These are phyloP conservation scores for Thelonectria discophora DNA, from an alignment of 2,329 filamentous ascomycete species.

Conservation along the genomic window DNA sequence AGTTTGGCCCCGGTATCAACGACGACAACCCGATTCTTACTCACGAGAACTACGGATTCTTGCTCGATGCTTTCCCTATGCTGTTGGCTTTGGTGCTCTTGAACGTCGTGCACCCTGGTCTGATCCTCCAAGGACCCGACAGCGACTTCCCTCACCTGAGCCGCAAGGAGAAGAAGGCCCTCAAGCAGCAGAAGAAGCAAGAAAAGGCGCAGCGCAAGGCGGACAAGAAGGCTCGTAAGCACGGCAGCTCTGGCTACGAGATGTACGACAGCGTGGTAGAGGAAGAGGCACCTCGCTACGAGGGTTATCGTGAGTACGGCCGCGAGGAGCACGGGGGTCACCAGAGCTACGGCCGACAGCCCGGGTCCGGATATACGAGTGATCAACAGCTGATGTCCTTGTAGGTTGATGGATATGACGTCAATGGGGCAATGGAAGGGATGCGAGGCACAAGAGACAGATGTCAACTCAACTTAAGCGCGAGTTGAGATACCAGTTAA, in stretches of 20 bases:
- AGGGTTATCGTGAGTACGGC: not conserved
- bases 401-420: not conserved
- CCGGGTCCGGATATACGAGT: slow-evolving; percentile 14
- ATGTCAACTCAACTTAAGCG: slow-evolving; percentile 2
- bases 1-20: slow-evolving; percentile 60
- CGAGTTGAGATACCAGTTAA: slow-evolving; percentile 12
- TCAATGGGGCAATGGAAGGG: not conserved
- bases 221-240: slow-evolving; percentile 37
- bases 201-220: slow-evolving; percentile 37
- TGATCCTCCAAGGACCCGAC: slow-evolving; percentile 54
- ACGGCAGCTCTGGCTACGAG: slow-evolving; percentile 21
- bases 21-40: slow-evolving; percentile 55
- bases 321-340: not conserved
- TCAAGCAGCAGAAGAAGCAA: slow-evolving; percentile 49
- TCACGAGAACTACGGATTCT: slow-evolving; percentile 62
- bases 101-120: slow-evolving; percentile 58
- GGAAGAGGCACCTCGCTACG: slow-evolving; percentile 8
- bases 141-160: slow-evolving; percentile 55
- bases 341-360: not conserved
- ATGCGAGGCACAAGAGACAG: not conserved
- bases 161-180: slow-evolving; percentile 56
- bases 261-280: slow-evolving; percentile 27
- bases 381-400: slow-evolving; percentile 17
- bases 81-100: slow-evolving; percentile 54
- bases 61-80: slow-evolving; percentile 65